Conservation (phyloP, 2,329 filamentous ascomycete species). For the Beauveria sp. region DNA sequence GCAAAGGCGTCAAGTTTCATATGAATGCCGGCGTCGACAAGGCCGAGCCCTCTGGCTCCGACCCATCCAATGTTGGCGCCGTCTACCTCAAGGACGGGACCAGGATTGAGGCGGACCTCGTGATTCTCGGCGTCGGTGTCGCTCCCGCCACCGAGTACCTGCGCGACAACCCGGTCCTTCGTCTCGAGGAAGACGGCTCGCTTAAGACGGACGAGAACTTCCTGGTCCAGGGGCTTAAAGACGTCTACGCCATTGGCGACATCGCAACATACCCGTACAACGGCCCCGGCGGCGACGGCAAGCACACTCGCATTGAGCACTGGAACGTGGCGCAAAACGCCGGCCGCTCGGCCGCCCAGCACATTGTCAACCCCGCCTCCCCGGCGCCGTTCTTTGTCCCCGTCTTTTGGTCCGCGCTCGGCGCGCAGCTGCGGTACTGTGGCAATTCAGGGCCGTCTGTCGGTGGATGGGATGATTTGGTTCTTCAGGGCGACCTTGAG, state of each 20-base stretch:
- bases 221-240: constrained; percentile 64
- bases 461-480: constrained; percentile 77
- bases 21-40: constrained; percentile 76
- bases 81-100: constrained; percentile 83
- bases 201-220: constrained; percentile 75
- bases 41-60: constrained; percentile 61
- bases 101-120: constrained; percentile 74
- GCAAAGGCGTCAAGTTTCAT: constrained; percentile 82
- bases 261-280: constrained; percentile 93
- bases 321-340: constrained; percentile 98
- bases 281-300: constrained; percentile 74
- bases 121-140: constrained; percentile 88
- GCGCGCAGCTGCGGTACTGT: constrained; percentile 85
- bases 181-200: constrained; percentile 78
- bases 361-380: constrained; percentile 61
- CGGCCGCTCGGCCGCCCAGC: constrained; percentile 69
- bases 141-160: constrained; percentile 79
- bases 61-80: constrained; percentile 67
- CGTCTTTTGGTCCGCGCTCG: constrained; percentile 93
- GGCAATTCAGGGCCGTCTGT: constrained; percentile 57
- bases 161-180: constrained; percentile 59
- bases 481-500: constrained; percentile 69
- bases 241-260: constrained; percentile 90
- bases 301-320: constrained; percentile 80
- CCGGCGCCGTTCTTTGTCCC: constrained; percentile 73